These are phyloP conservation scores for Sugiyamaella floridensis DNA, from an alignment of 805 yeast species.

Conservation along the genomic window DNA sequence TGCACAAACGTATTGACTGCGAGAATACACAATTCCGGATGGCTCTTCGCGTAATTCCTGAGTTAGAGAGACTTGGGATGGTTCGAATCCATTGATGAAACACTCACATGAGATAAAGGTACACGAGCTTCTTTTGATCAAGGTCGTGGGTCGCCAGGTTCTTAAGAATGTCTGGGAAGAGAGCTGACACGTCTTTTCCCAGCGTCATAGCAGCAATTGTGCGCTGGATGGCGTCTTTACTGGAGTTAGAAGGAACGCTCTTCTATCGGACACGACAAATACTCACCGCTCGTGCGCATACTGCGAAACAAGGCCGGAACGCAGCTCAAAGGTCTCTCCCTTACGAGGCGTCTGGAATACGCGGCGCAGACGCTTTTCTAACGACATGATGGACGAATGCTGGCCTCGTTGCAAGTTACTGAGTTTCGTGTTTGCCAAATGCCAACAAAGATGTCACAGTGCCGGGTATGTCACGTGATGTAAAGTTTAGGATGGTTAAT, in stretches of 20 bases:
- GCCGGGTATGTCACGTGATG: not conserved
- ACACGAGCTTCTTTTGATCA: slow-evolving; percentile 94
- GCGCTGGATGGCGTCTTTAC: slow-evolving; percentile 94
- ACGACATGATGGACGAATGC: slow-evolving; percentile 11
- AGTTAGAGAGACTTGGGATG: slow-evolving; percentile 88
- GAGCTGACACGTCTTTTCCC: slow-evolving; percentile 90
- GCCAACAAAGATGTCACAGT: not conserved
- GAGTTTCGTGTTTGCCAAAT: not conserved
- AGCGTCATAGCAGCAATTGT: slow-evolving; percentile 98
- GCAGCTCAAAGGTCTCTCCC: slow-evolving; percentile 78
- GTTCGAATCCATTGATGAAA: slow-evolving; percentile 64
- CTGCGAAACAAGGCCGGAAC: slow-evolving; percentile 86
- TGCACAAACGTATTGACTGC: slow-evolving; percentile 95
- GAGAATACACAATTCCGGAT: slow-evolving; percentile 90
- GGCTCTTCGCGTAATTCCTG: slow-evolving; percentile 95
- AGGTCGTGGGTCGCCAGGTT: slow-evolving; percentile 95
- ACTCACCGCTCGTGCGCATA: slow-evolving; percentile 67
- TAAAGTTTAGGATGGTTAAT: not conserved
- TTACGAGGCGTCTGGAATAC: slow-evolving; percentile 53
- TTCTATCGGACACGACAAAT: not conserved
- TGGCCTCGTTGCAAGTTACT: not conserved
- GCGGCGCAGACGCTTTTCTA: slow-evolving; percentile 46
- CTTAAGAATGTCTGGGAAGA: slow-evolving; percentile 93
- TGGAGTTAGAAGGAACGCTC: slow-evolving; percentile 15
- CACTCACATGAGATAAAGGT: slow-evolving; percentile 69